phyloP scores from a whole-genome alignment of 2,329 filamentous ascomycete species.

The Diaporthe caulivora region DNA sequence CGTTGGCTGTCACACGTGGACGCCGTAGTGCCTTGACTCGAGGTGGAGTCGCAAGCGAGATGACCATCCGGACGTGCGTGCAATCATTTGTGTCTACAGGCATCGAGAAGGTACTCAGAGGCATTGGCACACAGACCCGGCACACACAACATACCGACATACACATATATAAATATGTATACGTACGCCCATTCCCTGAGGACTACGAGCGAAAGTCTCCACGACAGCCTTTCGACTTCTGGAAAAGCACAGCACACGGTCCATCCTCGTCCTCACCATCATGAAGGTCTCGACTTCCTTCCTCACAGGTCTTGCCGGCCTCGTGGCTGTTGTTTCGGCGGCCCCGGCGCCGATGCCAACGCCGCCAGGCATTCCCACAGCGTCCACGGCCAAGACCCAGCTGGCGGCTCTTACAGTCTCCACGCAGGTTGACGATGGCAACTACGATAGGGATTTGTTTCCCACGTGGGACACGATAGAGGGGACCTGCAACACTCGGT shows the following conservation, averaged over 20 bases:
- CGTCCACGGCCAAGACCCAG: constrained; percentile 66
- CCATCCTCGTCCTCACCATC: constrained; percentile 26
- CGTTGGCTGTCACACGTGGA: constrained; percentile 29
- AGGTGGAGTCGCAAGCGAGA: constrained; percentile 22
- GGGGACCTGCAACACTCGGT: constrained; percentile 78
- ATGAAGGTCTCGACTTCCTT: constrained; percentile 41
- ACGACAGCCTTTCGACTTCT: background rate
- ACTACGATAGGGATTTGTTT: constrained; percentile 77
- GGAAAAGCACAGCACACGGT: background rate
- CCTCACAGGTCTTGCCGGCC: constrained; percentile 41
- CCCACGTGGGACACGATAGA: constrained; percentile 77
- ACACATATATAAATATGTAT: background rate
- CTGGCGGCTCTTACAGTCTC: constrained; percentile 71
- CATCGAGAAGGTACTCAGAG: background rate
- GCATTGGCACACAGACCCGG: too few relatives aligned
- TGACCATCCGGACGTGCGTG: constrained; percentile 6
- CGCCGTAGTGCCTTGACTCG: constrained; percentile 15
- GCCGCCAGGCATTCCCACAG: constrained; percentile 72
- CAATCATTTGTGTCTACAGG: background rate
- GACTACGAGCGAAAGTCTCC: background rate
- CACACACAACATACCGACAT: background rate
- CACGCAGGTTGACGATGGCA: constrained; percentile 63
- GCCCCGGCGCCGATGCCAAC: constrained; percentile 46
- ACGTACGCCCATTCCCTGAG: background rate
- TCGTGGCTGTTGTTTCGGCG: constrained; percentile 39